phyloP scores from a whole-genome alignment of 1,284 basidiomycete genomes.

The Moesziomyces parantarcticus region DNA sequence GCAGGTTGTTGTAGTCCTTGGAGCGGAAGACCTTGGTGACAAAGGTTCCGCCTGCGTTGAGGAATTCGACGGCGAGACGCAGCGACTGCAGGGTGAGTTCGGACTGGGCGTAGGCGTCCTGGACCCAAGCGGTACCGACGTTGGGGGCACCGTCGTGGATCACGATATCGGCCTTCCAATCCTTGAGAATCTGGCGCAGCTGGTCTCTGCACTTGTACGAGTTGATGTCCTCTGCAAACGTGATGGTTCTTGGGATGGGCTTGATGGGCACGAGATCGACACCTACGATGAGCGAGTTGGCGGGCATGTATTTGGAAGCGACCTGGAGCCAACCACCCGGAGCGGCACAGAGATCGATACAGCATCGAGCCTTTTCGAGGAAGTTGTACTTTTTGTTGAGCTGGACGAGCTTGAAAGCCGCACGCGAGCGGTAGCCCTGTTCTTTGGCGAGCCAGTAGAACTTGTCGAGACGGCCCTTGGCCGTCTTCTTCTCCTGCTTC shows the following conservation, averaged over 20 bases:
- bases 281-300: slow-evolving; percentile 92
- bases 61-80: slow-evolving; percentile 95
- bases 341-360: slow-evolving; percentile 97
- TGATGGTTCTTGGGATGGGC: slow-evolving; percentile 91
- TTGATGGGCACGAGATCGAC: slow-evolving; percentile 97
- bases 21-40: slow-evolving; percentile 99
- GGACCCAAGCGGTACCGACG: slow-evolving; percentile 98
- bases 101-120: slow-evolving; percentile 97
- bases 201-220: slow-evolving; percentile 88
- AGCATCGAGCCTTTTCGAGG: slow-evolving; percentile 89
- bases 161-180: slow-evolving; percentile 99
- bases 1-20: slow-evolving; percentile 96
- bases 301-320: slow-evolving; percentile 97
- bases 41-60: slow-evolving; percentile 87
- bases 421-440: slow-evolving; percentile 98
- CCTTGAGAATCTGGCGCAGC: slow-evolving; percentile 88
- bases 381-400: slow-evolving; percentile 98
- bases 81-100: slow-evolving; percentile 96
- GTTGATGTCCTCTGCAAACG: slow-evolving; percentile 95
- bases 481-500: slow-evolving; percentile 67
- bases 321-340: slow-evolving; percentile 99
- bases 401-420: slow-evolving; percentile 99
- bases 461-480: slow-evolving; percentile 67
- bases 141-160: slow-evolving; percentile 99
- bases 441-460: slow-evolving; percentile 75